A percentile compares a stretch with the other conserved stretches of the same genome.
These are phyloP conservation scores for Phytopythium aichiense DNA, from an alignment of 352 stramenopile genomes.

Conservation along the genomic window DNA sequence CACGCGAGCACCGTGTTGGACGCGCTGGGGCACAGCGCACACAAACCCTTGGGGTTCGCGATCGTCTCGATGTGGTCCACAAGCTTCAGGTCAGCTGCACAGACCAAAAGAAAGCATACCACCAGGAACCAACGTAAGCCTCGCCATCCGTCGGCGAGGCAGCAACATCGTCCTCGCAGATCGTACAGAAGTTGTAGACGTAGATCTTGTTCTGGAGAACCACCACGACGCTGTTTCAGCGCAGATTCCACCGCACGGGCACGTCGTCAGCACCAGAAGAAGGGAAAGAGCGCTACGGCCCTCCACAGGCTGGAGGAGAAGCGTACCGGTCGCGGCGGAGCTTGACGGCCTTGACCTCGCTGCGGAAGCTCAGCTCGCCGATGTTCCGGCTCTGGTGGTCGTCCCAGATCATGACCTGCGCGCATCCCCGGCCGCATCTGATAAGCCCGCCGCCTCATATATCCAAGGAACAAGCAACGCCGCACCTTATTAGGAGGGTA, in stretches of 20 bases:
- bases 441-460: background rate
- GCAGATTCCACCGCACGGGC: background rate
- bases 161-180: background rate
- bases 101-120: background rate
- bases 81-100: slow-evolving; percentile 92
- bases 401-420: slow-evolving; percentile 98
- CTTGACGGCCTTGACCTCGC: slow-evolving; percentile 95
- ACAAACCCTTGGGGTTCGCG: slow-evolving; percentile 95
- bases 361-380: slow-evolving; percentile 97
- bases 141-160: background rate
- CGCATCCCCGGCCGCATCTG: background rate
- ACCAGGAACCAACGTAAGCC: background rate
- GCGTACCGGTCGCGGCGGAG: slow-evolving; percentile 90
- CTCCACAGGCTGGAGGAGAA: background rate
- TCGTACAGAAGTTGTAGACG: slow-evolving; percentile 96
- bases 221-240: slow-evolving; percentile 88
- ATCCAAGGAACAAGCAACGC: background rate
- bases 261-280: background rate
- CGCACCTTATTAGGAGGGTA: slow-evolving; percentile 95
- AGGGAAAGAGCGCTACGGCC: background rate
- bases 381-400: slow-evolving; percentile 98
- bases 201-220: slow-evolving; percentile 97
- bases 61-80: slow-evolving; percentile 98
- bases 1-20: slow-evolving; percentile 95
- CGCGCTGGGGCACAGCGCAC: slow-evolving; percentile 91